phyloP scores from a whole-genome alignment of 345 rosid species.

The Eucalyptus urophylla region DNA sequence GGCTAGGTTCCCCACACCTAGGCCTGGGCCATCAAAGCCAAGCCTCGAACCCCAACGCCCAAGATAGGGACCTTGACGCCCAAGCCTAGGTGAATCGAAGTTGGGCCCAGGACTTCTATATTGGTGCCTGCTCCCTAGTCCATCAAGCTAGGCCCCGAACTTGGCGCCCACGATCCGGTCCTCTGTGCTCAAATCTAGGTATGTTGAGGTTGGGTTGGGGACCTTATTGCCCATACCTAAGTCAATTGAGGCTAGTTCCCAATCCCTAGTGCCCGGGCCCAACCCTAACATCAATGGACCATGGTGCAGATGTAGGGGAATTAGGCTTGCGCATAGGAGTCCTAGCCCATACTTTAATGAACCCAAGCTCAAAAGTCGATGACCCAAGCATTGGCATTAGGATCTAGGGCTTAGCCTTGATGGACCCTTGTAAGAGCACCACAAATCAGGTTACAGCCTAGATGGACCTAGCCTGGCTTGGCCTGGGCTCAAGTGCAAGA shows the following conservation, averaged over 20 bases:
- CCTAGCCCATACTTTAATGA: accelerated
- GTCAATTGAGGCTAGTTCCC: too few species aligned
- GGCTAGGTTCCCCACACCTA: too few species aligned
- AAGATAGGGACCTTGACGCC: too few species aligned
- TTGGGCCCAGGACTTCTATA: accelerated
- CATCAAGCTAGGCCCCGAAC: too few species aligned
- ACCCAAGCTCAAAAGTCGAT: too few species aligned
- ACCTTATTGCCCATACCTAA: accelerated
- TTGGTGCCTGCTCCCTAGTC: accelerated
- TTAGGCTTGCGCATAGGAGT: too few species aligned
- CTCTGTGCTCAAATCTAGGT: accelerated
- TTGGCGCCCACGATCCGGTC: accelerated
- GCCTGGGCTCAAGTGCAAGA: too few species aligned
- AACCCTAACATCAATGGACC: too few species aligned
- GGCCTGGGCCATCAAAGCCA: accelerated
- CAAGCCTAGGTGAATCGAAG: accelerated
- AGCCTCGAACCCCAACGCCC: accelerated
- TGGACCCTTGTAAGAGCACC: too few species aligned
- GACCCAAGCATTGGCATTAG: accelerated
- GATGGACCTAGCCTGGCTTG: too few species aligned
- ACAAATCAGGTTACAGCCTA: accelerated
- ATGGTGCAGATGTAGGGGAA: too few species aligned
- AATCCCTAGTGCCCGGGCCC: accelerated
- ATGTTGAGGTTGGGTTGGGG: accelerated
- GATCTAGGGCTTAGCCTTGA: accelerated